phyloP scores from a whole-genome alignment of 176 grass and related monocot species.

The Phoenix roebelenii region DNA sequence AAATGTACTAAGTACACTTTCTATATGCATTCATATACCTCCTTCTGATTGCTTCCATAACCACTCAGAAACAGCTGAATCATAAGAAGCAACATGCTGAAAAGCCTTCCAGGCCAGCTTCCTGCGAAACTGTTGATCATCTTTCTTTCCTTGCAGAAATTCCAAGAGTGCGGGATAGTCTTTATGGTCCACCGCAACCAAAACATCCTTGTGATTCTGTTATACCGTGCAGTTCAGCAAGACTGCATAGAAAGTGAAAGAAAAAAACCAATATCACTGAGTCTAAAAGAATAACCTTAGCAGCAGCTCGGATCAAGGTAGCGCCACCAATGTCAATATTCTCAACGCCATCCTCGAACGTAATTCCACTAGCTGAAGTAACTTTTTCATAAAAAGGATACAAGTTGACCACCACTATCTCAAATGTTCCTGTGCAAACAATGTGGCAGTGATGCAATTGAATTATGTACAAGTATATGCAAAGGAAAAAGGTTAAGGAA shows the following conservation, averaged over 20 bases:
- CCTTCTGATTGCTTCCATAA: slow-evolving; percentile 58
- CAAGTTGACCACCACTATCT: slow-evolving; percentile 91
- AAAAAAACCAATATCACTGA: background rate
- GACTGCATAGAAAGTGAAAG: background rate
- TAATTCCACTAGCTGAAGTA: slow-evolving; percentile 46
- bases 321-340: slow-evolving; percentile 95
- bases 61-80: slow-evolving; percentile 81
- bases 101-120: slow-evolving; percentile 87
- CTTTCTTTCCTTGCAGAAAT: slow-evolving; percentile 28
- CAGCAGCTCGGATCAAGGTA: slow-evolving; percentile 85
- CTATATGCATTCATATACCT: slow-evolving; percentile 20
- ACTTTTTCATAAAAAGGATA: slow-evolving; percentile 97
- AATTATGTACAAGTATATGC: too few species aligned
- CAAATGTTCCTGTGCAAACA: slow-evolving; percentile 64
- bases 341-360: slow-evolving; percentile 93
- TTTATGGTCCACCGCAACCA: slow-evolving; percentile 25
- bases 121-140: slow-evolving; percentile 50
- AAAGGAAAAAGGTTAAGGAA: too few species aligned
- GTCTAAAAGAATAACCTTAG: slow-evolving; percentile 42
- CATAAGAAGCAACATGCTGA: slow-evolving; percentile 73
- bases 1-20: too few species aligned
- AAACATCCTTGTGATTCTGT: slow-evolving; percentile 27
- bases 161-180: slow-evolving; percentile 24
- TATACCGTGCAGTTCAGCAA: background rate
- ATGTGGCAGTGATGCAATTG: background rate